These are phyloP conservation scores for Aureobasidium subglaciale DNA, from an alignment of 2,329 filamentous ascomycete species.

Conservation along the genomic window DNA sequence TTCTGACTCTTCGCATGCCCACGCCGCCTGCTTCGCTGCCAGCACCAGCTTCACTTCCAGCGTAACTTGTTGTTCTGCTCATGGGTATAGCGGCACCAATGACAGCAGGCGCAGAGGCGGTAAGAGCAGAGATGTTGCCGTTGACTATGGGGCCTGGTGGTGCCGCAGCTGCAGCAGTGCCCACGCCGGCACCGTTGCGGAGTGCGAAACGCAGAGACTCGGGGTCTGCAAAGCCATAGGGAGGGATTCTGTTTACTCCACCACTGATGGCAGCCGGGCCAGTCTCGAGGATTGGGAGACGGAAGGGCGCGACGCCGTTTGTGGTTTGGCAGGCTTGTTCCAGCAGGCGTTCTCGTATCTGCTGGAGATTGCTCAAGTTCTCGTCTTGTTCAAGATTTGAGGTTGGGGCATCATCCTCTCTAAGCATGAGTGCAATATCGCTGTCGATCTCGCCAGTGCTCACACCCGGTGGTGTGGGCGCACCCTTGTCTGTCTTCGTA, in stretches of 20 bases:
- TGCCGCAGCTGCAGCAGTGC: slow-evolving; percentile 18
- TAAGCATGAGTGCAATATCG: slow-evolving; percentile 43
- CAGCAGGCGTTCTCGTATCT: slow-evolving; percentile 26
- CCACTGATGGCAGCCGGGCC: slow-evolving; percentile 28
- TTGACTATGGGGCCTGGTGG: slow-evolving; percentile 20
- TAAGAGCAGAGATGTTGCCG: slow-evolving; percentile 20
- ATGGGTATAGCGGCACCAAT: slow-evolving; percentile 24
- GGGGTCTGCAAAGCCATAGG: slow-evolving; percentile 28
- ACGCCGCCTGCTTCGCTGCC: slow-evolving; percentile 16
- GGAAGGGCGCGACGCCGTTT: slow-evolving; percentile 26
- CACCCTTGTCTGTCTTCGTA: slow-evolving; percentile 41
- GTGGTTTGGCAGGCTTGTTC: slow-evolving; percentile 28
- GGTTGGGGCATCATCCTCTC: slow-evolving; percentile 19
- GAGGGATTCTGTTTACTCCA: slow-evolving; percentile 28
- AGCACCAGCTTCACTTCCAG: slow-evolving; percentile 20
- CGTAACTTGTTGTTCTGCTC: slow-evolving; percentile 22
- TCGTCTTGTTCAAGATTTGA: slow-evolving; percentile 9
- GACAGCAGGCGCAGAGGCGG: slow-evolving; percentile 12
- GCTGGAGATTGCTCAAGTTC: slow-evolving; percentile 4
- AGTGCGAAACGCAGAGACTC: slow-evolving; percentile 11
- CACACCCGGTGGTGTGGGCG: slow-evolving; percentile 40
- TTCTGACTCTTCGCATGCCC: slow-evolving; percentile 18
- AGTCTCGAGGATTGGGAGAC: slow-evolving; percentile 28
- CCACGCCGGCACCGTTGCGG: slow-evolving; percentile 17
- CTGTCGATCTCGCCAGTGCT: slow-evolving; percentile 39